Base-by-base conservation (phyloP, 441 rosid genomes). In the Euphorbia schlechtendalii region DNA sequence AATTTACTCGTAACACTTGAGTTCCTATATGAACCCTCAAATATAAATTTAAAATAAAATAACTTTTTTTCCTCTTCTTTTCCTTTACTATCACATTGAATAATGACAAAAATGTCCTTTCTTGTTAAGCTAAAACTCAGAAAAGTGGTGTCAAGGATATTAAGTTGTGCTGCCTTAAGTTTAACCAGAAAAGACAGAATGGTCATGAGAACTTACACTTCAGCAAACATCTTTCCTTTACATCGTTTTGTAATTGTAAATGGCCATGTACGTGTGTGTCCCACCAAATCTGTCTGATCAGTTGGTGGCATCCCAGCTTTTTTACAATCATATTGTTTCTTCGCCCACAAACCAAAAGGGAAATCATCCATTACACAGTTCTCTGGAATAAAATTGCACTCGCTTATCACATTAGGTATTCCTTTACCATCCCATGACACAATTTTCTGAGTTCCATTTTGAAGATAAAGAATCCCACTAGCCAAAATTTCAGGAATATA, bases 381-480 rank as follows among this genome's bases (percentile, higher is more conserved):
- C 21, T 62, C 77, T 55, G 82, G 77, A 70, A 74, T 61, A 68
- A 84, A 56, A 78, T 66, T 83, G 81, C 83, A 76, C 63, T 73
- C 71, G 21, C 66, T 48, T 75, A 90, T 76, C 49, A 86, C 81
- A 64, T 74, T 78, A 69, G 96, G 97, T 66, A 89, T 81, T 70
- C 74, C 88, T 83, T 79, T 89, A 25, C 99, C 99, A 81, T 88
- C 88, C 99, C 99, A 94, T 55, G 89, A 83, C 66, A 75, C 79
- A 70, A 86, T 82, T 65, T 73, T 81, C 69, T 65, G 77, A 34
- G 88, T 80, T 73, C 89, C 96, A 67, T 83, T 81, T 62, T 90
- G 90, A 22, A 85, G 68, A 74, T 79, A 81, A 66, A 94, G 81
- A 64, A 90, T 82, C 59, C 99, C 99, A 34, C 90, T 90, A 12